Evolutionary conservation across 192 early-diverging fungal species (phyloP), one percentile per base, ranked within the genome.

Genomic region (Pilaira anomala): DNA sequence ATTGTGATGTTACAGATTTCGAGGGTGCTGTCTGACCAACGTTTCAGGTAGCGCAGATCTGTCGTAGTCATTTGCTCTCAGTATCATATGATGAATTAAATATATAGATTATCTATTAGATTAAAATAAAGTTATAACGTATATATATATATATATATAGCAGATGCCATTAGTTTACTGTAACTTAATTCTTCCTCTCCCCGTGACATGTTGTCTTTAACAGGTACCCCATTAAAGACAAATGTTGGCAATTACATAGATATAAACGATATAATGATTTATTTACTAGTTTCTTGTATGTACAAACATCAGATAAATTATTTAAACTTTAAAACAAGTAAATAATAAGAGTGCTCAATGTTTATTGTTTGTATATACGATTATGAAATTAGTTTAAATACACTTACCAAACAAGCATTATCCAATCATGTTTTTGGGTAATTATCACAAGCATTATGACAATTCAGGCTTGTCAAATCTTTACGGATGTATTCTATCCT

Each of bases 311-410:
- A 13, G 63, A 75, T n/a, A n/a, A n/a, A 7, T 85, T 85, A 7
- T 87, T 89, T 1, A 87, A 93, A 36, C 90, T 93, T 67, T 67
- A 82, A 36, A 90, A 84, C 77, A 60, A 83, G 88, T 88, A 74
- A 65, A 40, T 8, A 51, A 22, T 25, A 14, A 7, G 16, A 22
- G 30, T 46, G 56, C 19, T 33, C 45, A 29, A 56, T 45, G 50
- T 52, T 45, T 25, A 21, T 19, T 69, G 3, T 39, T 33, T 25
- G 7, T 55, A 29, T n/a, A 49, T 39, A 44, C 45, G 21, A 18
- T 72, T 85, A 88, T 91, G 9, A 78, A 83, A 26, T 57, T 91
- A 28, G 79, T 80, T 93, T 93, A 46, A 83, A 92, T 42, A 93
- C 89, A 36, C n/a, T n/a, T n/a, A 3, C 33, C 6, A 9, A 36